Evolutionary conservation across 2,329 filamentous ascomycete genomes (phyloP), one percentile per base, ranked within the genome.

Genomic region (Delphinella strobiligena): DNA sequence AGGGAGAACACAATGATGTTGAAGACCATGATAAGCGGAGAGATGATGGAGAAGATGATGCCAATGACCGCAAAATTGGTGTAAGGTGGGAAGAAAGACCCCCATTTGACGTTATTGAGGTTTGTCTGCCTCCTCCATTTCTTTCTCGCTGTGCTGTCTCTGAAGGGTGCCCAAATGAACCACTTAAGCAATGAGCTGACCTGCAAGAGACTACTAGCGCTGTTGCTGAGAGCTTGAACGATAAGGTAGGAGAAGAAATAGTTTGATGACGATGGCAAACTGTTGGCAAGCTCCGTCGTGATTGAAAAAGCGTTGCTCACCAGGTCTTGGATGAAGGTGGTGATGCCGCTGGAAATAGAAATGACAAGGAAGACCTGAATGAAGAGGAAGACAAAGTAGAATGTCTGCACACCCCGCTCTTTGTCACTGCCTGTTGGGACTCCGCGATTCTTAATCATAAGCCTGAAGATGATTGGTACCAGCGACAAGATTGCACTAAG

Each of bases 191-290:
- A 70, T 3, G 78, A 75, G n/a, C 75, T 77, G 17, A 93, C 74
- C 54, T 96, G 91, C 10, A 95, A 67, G 3, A 96, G 67, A 1
- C 85, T 89, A 58, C 83, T 87, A 1, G 89, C 89, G 58, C 87
- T 94, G 46, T 85, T 87, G 46, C 85, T 87, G 51, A 96, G 71
- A 1, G 88, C 86, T 54, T 96, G 91, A 8, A 98, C 78, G 55
- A 95, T 81, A 78, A 98, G 88, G 71, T 98, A 98, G 1, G 86
- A 89, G 69, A 95, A 96, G 67, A 96, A 98, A 61, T 96, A 98
- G 56, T 95, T 94, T 50, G 86, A 82, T 0, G 88, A 81, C 49
- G 77, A 82, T 2, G 91, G 91, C 4, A 98, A 66, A 44, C 88
- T 91, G 9, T 68, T 59, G 0, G 89, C 89, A 19, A 98, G 65